Evolutionary conservation across 805 yeast species (phyloP), one percentile per base, ranked within the genome.

Genomic region (Danielozyma ontarioensis): DNA sequence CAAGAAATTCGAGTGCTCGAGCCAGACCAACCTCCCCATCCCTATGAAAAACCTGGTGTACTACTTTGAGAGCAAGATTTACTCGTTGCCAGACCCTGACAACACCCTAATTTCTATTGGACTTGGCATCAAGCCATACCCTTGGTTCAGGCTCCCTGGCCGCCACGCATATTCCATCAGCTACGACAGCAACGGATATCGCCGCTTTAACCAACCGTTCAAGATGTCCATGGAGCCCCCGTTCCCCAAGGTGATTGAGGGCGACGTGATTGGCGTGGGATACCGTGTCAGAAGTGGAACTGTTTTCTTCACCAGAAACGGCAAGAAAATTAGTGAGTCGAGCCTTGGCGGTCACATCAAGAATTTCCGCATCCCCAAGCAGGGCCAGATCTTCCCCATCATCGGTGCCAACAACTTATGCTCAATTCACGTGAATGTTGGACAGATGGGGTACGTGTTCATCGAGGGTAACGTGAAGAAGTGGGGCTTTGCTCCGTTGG

Each of bases 221-320:
- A 50, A 59, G 4, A 51, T 54, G 46, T 55, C 36, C 48, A 62
- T 45, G 59, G 85, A 54, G 40, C 72, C 52, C 39, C 73, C 45
- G 46, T 80, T 48, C 70, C 90, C 95, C 0, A 45, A 56, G 16
- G 58, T 80, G 29, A 71, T 76, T 23, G 78, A 83, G 42, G 97
- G 97, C 19, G 98, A 93, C 56, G 94, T 93, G 21, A 71, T 93
- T 11, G 98, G 98, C 2, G 76, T 90, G 18, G 98, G 98, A 0
- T 83, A 86, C 51, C 72, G 90, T 39, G 78, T 85, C 2, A 68
- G 87, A 28, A 69, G 85, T 13, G 95, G 97, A 2, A 80, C 95
- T 0, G 72, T 93, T 0, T 93, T 93, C 50, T 93, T 89, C 68
- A 93, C 98, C 0, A 73, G 96, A 44, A 93, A 93, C 49, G 98